Conservation (phyloP, 805 yeast genomes). For the Candida insectorum region DNA sequence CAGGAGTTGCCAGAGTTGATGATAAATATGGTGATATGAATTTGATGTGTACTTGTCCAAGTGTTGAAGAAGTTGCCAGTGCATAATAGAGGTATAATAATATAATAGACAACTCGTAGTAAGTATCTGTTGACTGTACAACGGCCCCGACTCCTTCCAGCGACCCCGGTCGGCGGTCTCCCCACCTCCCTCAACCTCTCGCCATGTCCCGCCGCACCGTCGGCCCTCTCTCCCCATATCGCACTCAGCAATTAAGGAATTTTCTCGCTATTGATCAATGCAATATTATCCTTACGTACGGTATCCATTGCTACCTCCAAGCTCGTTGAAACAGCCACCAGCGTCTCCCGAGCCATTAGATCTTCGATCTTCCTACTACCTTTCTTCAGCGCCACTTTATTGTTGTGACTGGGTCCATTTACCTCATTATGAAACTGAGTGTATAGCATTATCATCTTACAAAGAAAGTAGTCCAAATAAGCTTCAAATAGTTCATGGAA, state of each 20-base stretch:
- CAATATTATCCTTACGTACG: no score
- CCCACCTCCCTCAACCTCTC: neutral
- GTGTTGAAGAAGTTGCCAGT: conserved; percentile 70
- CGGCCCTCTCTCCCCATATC: conserved; percentile 7
- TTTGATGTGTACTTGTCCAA: conserved; percentile 89
- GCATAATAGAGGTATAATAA: neutral
- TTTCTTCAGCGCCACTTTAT: conserved; percentile 29
- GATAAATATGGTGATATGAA: conserved; percentile 94
- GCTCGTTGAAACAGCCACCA: neutral
- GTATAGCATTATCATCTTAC: conserved; percentile 70
- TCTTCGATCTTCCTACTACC: conserved; percentile 21
- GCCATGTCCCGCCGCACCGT: conserved; percentile 1
- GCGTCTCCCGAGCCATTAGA: neutral
- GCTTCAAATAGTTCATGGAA: conserved; percentile 46
- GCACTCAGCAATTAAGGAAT: neutral
- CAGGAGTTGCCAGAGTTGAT: conserved; percentile 86
- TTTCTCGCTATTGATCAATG: no score
- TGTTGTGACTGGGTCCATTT: conserved; percentile 33
- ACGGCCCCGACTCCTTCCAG: neutral
- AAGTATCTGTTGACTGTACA: no score
- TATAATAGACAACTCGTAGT: no score
- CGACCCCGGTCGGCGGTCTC: conserved; percentile 1
- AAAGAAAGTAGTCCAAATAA: conserved; percentile 74
- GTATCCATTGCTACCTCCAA: conserved; percentile 12
- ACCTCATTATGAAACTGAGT: conserved; percentile 32